Evolutionary conservation across 2,329 filamentous ascomycete genomes (phyloP), one percentile per base, ranked within the genome.

Genomic region (Huntiella savannae): DNA sequence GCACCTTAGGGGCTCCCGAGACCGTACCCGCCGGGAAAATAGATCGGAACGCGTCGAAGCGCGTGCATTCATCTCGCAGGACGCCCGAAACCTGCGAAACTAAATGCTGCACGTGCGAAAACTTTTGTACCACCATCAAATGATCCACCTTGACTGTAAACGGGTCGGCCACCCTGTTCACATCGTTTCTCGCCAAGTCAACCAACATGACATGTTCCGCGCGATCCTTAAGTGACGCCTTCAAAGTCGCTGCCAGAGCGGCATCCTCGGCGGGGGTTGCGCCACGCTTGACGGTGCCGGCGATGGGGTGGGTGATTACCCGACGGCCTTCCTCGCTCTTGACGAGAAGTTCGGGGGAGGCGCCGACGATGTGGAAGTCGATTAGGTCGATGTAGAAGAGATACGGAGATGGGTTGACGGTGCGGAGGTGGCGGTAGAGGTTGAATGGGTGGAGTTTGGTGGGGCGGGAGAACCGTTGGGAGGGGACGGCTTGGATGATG

Each of bases 1-100:
- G 77, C 47, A 98, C 86, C 65, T 98, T 98, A 49, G 91, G 91
- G 3, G 91, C 88, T 4, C 91, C 91, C 13, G 82, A 91, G 28
- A 96, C 88, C 0, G 91, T 98, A 47, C 91, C 91, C 4, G 91
- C 91, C 0, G 91, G 91, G 67, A 98, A 98, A 56, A 98, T 95
- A 53, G 82, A 87, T 35, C 88, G 75, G 66, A 98, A 93, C 7
- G 91, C 91, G 58, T 96, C 88, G 63, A 94, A 98, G 49, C 91
- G 75, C 28, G 85, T 88, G 68, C 86, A 86, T 35, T 71, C 87
- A 4, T 74, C 69, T 40, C 91, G 74, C 53, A 96, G 65, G n/a
- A 91, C 72, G 39, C 91, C 88, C 1, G 85, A 94, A 0, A 98
- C 91, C 62, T 98, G 87, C 1, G 85, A 94, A 4, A 94, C 87